Conservation (phyloP, 768 basidiomycete species). For the Aureoboletus auriporus region DNA sequence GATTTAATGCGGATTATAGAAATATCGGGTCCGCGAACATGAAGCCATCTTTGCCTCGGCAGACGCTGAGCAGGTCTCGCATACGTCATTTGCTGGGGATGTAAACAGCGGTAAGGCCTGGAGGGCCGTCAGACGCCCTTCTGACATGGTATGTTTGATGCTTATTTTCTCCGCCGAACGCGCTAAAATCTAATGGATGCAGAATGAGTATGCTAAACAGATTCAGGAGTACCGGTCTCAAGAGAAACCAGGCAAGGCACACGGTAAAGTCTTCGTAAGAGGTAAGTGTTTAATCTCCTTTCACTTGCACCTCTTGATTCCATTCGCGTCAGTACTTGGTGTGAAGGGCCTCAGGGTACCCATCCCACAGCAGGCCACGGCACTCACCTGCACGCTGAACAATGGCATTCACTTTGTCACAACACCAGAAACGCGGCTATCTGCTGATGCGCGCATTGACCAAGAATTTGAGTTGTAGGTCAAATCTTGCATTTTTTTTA, state of each 20-base stretch:
- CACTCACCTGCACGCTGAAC: conserved; percentile 83
- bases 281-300: conserved; percentile 40
- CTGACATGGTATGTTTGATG: conserved; percentile 75
- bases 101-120: conserved; percentile 79
- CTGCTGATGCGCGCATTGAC: conserved; percentile 59
- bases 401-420: conserved; percentile 97
- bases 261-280: conserved; percentile 94
- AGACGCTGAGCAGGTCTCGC: conserved; percentile 66
- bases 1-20: conserved; percentile 35
- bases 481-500: background rate
- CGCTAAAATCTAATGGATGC: background rate
- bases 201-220: conserved; percentile 95
- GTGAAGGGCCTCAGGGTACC: conserved; percentile 74
- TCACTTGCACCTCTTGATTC: background rate
- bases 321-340: conserved; percentile 55
- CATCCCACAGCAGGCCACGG: conserved; percentile 70
- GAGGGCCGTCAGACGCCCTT: conserved; percentile 83
- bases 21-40: conserved; percentile 79
- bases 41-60: conserved; percentile 80
- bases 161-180: background rate
- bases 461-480: conserved; percentile 91
- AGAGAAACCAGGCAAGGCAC: conserved; percentile 73
- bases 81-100: conserved; percentile 74
- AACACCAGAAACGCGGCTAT: conserved; percentile 72
- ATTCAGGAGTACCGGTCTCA: conserved; percentile 76